Conservation (phyloP, 1,139 yeast species). For the Diutina pseudorugosa region DNA sequence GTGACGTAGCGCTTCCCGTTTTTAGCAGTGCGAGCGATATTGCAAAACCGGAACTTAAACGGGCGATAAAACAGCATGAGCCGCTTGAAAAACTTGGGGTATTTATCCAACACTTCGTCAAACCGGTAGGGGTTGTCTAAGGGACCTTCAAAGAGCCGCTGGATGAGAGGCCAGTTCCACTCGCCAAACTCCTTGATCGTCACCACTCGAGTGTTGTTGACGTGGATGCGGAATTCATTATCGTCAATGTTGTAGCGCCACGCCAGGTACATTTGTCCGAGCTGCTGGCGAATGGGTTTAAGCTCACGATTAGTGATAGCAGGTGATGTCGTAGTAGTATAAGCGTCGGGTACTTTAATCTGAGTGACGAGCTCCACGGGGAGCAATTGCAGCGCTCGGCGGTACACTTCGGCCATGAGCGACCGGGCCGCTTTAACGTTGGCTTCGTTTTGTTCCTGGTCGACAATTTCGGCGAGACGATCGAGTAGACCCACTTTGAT, state of each 20-base stretch:
- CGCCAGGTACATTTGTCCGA: constrained; percentile 25
- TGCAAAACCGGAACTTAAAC: constrained; percentile 74
- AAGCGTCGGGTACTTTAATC: background rate
- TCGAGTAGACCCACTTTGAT: constrained; percentile 31
- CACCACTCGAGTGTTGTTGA: constrained; percentile 58
- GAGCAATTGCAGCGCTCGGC: constrained; percentile 6
- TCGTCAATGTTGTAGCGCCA: constrained; percentile 52
- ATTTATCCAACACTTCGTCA: constrained; percentile 67
- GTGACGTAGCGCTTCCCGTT: constrained; percentile 45
- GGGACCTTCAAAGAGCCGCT: constrained; percentile 70
- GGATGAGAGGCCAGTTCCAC: constrained; percentile 80
- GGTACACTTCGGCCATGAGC: constrained; percentile 7
- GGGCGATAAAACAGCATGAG: constrained; percentile 84
- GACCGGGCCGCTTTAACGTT: constrained; percentile 7
- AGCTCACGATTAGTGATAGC: background rate
- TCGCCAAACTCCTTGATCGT: constrained; percentile 67
- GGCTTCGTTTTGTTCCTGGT: constrained; percentile 19
- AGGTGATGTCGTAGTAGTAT: background rate
- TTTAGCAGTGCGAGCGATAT: constrained; percentile 18
- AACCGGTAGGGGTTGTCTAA: constrained; percentile 56
- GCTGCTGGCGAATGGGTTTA: constrained; percentile 18
- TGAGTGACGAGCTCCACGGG: constrained; percentile 6
- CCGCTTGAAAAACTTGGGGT: constrained; percentile 73
- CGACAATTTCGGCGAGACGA: constrained; percentile 32
- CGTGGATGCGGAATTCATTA: constrained; percentile 49